Conservation (phyloP, 495 filamentous ascomycete species). For the Daldinia bambusicola region DNA sequence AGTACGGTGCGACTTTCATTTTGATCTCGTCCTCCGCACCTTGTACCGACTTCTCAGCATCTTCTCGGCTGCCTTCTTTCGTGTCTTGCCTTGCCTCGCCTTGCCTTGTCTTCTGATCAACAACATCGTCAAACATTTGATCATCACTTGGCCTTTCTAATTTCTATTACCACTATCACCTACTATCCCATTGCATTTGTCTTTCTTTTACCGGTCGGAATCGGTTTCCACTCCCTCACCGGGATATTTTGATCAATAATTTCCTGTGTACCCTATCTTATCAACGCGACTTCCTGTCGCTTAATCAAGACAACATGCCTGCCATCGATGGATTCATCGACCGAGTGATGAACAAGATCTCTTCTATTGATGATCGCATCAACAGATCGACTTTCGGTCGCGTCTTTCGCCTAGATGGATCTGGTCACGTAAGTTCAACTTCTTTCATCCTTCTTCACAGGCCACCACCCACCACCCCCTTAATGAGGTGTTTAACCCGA, state of each 20-base stretch:
- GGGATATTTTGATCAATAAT: not conserved
- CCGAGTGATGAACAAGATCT: constrained; percentile 25
- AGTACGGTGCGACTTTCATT: constrained; percentile 33
- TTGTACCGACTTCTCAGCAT: constrained; percentile 3
- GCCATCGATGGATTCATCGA: constrained; percentile 24
- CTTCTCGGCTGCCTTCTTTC: constrained; percentile 12
- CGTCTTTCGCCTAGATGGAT: constrained; percentile 76
- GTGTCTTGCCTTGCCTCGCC: constrained; percentile 16
- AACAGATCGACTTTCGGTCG: constrained; percentile 67
- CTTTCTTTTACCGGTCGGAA: not conserved
- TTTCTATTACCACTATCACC: constrained; percentile 7
- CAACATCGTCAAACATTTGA: constrained; percentile 14
- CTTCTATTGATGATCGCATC: constrained; percentile 50
- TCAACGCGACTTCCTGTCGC: constrained; percentile 18
- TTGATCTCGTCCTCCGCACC: constrained; percentile 26
- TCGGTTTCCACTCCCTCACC: constrained; percentile 2
- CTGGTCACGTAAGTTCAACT: constrained; percentile 67
- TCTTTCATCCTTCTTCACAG: not conserved
- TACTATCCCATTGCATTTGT: constrained; percentile 1
- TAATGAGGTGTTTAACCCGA: constrained; percentile 2
- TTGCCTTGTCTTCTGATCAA: constrained; percentile 6
- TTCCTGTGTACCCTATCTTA: constrained; percentile 12
- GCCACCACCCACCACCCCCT: too few species aligned
- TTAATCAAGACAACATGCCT: constrained; percentile 25
- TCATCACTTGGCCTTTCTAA: not conserved